Evolutionary conservation across 371 early-diverging fungal species (phyloP), one percentile per base, ranked within the genome.

Genomic region (Thermomucor indicae-seudaticae): DNA sequence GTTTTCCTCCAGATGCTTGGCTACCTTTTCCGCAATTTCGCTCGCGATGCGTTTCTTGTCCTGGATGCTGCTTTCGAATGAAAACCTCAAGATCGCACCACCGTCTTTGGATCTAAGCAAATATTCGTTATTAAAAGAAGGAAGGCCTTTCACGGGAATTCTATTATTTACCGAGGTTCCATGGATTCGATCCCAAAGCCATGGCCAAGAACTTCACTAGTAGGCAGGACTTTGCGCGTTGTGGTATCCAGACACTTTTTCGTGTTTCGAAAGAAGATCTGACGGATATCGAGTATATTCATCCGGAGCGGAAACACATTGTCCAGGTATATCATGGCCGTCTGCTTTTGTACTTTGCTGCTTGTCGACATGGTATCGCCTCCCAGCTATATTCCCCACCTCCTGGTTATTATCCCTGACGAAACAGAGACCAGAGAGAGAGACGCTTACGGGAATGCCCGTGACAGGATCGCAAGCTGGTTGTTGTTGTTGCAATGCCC

Each of bases 251-350:
- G 47, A 27, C 67, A 68, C 5, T 40, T 37, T 14, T 58, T 55
- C 1, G 64, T 63, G 16, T 64, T 58, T 32, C 68, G 44, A 40
- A 76, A 70, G 28, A 72, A 35, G 16, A 57, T 42, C 34, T 72
- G 71, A 11, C 77, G 64, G 27, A 76, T 64, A 55, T 76, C 77
- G 27, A 70, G 35, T 0, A 34, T 19, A 17, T 51, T 55, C 58
- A 76, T 58, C 23, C 63, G 57, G n/a, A 76, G 42, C 0, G 77
- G 77, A 43, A 66, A 72, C 12, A 70, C 61, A 29, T 76, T 72
- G 28, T 76, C 72, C 16, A 75, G 58, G 42, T 71, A 75, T 17
- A 74, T 38, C 51, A 65, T 63, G 10, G 62, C 66, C 2, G 58
- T 61, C 43, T 72, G 72, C 17, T 65, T 66, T 20, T 51, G 7